Conservation (phyloP, 768 basidiomycete genomes). For the Lentinula lateritia region DNA sequence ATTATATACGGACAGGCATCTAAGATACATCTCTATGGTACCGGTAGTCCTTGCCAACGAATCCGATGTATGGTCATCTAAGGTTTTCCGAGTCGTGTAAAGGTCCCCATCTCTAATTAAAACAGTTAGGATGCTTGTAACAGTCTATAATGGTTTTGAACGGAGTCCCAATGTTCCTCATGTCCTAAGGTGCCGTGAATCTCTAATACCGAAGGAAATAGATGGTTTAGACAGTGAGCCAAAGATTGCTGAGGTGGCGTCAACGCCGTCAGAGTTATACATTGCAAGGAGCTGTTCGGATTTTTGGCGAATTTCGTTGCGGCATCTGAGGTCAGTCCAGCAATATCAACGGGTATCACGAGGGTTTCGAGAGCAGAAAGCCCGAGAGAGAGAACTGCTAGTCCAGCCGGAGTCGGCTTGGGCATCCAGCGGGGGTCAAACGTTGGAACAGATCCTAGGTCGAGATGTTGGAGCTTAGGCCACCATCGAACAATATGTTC, state of each 20-base stretch:
- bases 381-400: slow-evolving; percentile 21
- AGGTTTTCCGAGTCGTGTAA: neutral
- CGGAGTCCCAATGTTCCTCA: slow-evolving; percentile 22
- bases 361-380: slow-evolving; percentile 23
- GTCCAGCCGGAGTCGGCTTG: slow-evolving; percentile 21
- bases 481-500: slow-evolving; percentile 35
- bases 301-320: slow-evolving; percentile 1
- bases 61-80: no score
- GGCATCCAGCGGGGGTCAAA: slow-evolving; percentile 15
- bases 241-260: slow-evolving; percentile 20
- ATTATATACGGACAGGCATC: neutral
- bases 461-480: slow-evolving; percentile 37
- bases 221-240: slow-evolving; percentile 22
- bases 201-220: slow-evolving; percentile 34
- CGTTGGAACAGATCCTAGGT: slow-evolving; percentile 28
- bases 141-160: neutral
- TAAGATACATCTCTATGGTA: neutral
- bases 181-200: slow-evolving; percentile 29
- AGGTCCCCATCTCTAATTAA: neutral
- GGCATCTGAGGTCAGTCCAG: slow-evolving; percentile 1
- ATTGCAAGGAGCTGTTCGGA: slow-evolving; percentile 20
- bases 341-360: slow-evolving; percentile 23
- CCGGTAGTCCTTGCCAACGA: no score
- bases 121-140: neutral
- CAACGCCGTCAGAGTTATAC: slow-evolving; percentile 28